phyloP scores from a whole-genome alignment of 352 stramenopile genomes.

The Phytophthora multivora region DNA sequence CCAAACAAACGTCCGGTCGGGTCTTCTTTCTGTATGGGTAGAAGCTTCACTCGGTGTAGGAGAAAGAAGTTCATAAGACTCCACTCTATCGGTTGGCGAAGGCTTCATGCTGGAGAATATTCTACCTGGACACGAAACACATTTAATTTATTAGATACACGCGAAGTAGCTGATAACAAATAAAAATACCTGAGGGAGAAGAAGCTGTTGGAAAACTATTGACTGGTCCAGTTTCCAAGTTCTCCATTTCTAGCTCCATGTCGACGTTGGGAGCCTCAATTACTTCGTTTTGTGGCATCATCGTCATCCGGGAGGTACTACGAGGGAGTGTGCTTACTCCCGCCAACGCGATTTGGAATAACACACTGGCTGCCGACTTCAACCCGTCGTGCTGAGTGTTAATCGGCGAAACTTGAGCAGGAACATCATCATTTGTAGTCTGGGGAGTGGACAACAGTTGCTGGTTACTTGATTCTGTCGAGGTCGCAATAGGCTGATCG shows the following conservation, averaged over 20 bases:
- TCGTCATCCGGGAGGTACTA: neutral
- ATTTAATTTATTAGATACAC: constrained; percentile 11
- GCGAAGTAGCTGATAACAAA: neutral
- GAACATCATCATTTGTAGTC: neutral
- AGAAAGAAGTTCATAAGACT: constrained; percentile 8
- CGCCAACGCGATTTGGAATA: constrained; percentile 51
- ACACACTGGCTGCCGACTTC: constrained; percentile 27
- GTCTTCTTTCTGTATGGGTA: constrained; percentile 10
- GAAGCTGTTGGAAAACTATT: constrained; percentile 13
- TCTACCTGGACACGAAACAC: constrained; percentile 26
- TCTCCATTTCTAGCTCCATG: neutral
- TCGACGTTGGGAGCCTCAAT: neutral
- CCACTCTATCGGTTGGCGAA: constrained; percentile 13
- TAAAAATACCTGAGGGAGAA: constrained; percentile 12
- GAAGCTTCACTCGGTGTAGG: constrained; percentile 16
- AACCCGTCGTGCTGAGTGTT: constrained; percentile 25
- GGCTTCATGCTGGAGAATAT: constrained; percentile 15
- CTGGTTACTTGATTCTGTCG: constrained; percentile 12
- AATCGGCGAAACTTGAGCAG: neutral
- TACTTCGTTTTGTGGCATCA: neutral
- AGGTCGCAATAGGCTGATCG: constrained; percentile 23
- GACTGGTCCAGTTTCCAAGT: constrained; percentile 7
- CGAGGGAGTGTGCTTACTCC: constrained; percentile 25
- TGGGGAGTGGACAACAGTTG: neutral
- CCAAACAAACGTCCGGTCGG: constrained; percentile 22